Base-by-base conservation (phyloP, 2,329 filamentous ascomycete genomes). In the Aspergillus viridinutans region DNA sequence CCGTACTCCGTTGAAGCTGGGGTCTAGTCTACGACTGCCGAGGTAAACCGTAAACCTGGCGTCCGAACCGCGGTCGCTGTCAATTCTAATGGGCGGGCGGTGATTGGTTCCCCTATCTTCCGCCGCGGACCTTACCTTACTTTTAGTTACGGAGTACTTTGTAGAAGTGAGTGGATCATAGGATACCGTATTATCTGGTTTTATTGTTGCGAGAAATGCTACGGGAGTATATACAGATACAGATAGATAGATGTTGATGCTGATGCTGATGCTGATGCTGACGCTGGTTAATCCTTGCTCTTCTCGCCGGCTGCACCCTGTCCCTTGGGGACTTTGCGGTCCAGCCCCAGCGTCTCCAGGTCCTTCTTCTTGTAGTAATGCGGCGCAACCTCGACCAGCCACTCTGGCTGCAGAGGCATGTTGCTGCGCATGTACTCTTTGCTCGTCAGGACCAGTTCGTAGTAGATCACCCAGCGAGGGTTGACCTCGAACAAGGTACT, bases 341-440 rank as follows among this genome's bases (percentile, higher is more conserved):
- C 89, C 68, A 83, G 69, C 2, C 91, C 90, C 65, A 96, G 70
- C 20, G 82, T 86, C 68, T 97, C 93, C 43, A 97, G 73, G 69
- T 97, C 92, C 76, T 91, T 89, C 78, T 90, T 89, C 77, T 96
- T 97, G 73, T 97, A 90, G 70, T 92, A 96, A 77, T 97, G 94
- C 60, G 93, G 93, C 60, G 94, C 94, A 59, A 94, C 85, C 75
- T 97, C 93, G 6, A 86, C 84, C 65, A 99, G 72, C 92, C 92
- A 97, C 69, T 86, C 85, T 0, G 89, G 81, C 69, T 95, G 87
- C 53, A 97, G 84, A 1, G 92, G 92, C 81, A 96, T 87, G 57
- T 89, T 89, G 67, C 85, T 90, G 25, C 93, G 82, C 87, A 96
- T 95, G 73, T 93, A 99, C 79, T 97, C 93, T 78, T 95, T 95